Conservation (phyloP, 2,329 filamentous ascomycete species). For the Neobulgaria alba region DNA sequence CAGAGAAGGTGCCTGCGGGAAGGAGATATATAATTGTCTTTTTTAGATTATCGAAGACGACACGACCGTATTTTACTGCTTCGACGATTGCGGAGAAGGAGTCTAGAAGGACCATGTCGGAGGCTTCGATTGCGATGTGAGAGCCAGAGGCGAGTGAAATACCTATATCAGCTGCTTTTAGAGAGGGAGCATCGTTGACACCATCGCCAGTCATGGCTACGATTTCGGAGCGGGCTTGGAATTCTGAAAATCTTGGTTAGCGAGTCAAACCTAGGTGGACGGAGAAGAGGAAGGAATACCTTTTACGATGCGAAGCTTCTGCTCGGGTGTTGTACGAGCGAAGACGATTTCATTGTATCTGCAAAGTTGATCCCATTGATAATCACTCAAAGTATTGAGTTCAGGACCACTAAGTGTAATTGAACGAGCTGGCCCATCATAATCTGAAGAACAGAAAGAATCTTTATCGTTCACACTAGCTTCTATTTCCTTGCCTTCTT, state of each 20-base stretch:
- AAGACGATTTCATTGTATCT: conserved; percentile 67
- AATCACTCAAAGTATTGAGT: conserved; percentile 51
- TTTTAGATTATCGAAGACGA: conserved; percentile 73
- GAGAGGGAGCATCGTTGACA: conserved; percentile 41
- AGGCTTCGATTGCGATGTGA: conserved; percentile 52
- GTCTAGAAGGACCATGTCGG: conserved; percentile 55
- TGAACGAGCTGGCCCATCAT: conserved; percentile 24
- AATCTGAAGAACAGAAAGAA: too few relatives aligned
- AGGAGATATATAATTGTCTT: conserved; percentile 55
- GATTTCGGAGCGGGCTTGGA: conserved; percentile 44
- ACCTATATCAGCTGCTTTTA: conserved; percentile 55
- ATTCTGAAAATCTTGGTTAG: conserved; percentile 6
- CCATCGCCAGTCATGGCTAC: conserved; percentile 43
- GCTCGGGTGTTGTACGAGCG: conserved; percentile 65
- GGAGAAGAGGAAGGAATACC: conserved; percentile 34
- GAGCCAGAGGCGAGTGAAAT: conserved; percentile 49
- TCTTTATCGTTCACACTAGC: too few relatives aligned
- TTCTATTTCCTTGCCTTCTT: neutral
- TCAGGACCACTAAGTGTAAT: conserved; percentile 58
- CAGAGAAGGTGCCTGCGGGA: conserved; percentile 49
- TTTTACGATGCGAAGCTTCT: conserved; percentile 67
- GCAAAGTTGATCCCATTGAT: conserved; percentile 57
- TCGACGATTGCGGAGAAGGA: conserved; percentile 63
- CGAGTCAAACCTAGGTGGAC: neutral
- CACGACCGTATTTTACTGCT: conserved; percentile 64